Base-by-base conservation (phyloP, 768 basidiomycete genomes). In the Astraeus odoratus region DNA sequence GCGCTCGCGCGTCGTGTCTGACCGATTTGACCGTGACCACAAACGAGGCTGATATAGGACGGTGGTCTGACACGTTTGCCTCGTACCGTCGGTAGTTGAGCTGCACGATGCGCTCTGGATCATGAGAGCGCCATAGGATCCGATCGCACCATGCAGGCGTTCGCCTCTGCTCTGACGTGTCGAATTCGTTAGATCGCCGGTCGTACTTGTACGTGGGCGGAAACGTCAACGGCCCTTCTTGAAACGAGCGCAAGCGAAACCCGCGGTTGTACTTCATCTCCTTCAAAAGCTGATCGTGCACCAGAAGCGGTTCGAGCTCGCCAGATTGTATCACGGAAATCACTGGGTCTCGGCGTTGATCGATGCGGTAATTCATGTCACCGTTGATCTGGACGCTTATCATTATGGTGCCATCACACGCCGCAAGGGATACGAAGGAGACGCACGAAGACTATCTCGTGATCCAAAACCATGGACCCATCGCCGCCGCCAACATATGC, bases 81-180 rank as follows among this genome's bases (percentile, higher is more conserved):
- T 96, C 93, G 63, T 89, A 94, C 16, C 95, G 73, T 34, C 64
- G 63, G 63, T 99, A 96, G 55, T 80, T 78, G 52, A 88, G 48
- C 57, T 78, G 74, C 43, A 68, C 59, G 23, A 95, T 81, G 7
- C 88, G 72, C 10, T 61, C 65, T 12, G 71, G 69, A 13, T 73
- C 76, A 13, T 70, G 70, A 33, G 77, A 69, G 4, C 81, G 78
- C 80, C 83, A 95, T 33, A 98, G 67, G 18, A 99, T 78, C 5
- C 95, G 83, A 61, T 99, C 95, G 60, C 95, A 99, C 93, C 94
- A 99, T 2, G 95, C 93, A 3, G 95, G 95, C 7, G 81, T 73
- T 0, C 95, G 83, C 10, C 76, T 74, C 64, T 98, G 97, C 61
- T 91, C 89, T 1, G 86, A 90, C 3, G 83, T 73, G 59, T 99